These are phyloP conservation scores for Yamagishiella unicocca DNA, from an alignment of 139 green algal genomes.

Conservation along the genomic window DNA sequence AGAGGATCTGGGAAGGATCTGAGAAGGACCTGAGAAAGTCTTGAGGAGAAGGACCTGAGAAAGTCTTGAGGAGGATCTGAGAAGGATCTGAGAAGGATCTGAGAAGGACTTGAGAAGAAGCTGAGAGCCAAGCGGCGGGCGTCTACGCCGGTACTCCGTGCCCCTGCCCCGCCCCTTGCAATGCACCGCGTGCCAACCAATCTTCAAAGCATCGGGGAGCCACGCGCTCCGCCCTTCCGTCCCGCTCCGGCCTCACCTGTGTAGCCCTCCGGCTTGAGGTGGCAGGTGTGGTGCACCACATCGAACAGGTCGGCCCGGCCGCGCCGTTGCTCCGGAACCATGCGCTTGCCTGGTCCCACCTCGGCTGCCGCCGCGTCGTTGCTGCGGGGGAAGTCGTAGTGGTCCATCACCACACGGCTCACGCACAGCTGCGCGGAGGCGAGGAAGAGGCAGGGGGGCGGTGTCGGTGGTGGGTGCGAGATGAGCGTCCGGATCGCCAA, in stretches of 20 bases:
- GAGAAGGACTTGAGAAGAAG: no score
- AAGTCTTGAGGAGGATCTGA: no score
- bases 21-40: no score
- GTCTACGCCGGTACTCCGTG: no score
- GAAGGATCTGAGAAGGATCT: no score
- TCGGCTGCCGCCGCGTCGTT: constrained; percentile 39
- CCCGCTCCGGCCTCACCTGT: neutral
- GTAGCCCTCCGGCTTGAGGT: neutral
- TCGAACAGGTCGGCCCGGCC: constrained; percentile 60
- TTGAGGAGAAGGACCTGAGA: no score
- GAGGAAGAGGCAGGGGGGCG: neutral
- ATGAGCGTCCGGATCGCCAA: no score
- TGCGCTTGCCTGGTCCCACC: constrained; percentile 42
- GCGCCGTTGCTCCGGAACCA: constrained; percentile 54
- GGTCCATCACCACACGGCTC: constrained; percentile 59
- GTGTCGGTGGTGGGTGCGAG: neutral
- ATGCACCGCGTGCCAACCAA: no score
- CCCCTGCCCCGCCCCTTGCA: no score
- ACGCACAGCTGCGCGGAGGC: neutral
- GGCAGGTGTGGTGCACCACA: constrained; percentile 55
- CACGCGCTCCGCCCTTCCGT: neutral
- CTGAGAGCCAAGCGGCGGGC: no score
- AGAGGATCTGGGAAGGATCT: no score
- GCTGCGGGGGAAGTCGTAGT: constrained; percentile 57
- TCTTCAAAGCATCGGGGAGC: no score